Evolutionary conservation across 192 early-diverging fungal genomes (phyloP).

Genomic region (Linnemannia hyalina): DNA sequence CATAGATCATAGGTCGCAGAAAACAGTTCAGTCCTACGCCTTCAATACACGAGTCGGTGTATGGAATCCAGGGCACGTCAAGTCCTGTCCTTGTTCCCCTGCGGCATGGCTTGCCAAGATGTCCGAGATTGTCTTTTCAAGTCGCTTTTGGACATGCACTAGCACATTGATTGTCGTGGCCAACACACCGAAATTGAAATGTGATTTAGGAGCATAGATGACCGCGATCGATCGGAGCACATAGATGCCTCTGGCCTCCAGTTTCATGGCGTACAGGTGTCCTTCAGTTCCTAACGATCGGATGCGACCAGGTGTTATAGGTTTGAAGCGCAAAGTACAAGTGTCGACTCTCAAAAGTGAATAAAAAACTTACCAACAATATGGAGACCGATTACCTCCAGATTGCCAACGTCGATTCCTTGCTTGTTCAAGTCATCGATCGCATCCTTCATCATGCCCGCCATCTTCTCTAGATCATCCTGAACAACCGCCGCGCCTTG

Average conservation of each 20-base stretch:
- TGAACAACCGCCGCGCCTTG: constrained; percentile 20
- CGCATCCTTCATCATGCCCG: constrained; percentile 27
- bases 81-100: constrained; percentile 4
- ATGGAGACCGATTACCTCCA: constrained; percentile 19
- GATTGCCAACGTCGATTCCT: not conserved
- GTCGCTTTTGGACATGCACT: constrained; percentile 18
- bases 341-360: not conserved
- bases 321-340: not conserved
- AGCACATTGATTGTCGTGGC: constrained; percentile 21
- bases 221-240: not conserved
- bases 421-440: constrained; percentile 26
- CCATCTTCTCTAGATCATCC: constrained; percentile 19
- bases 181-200: too few relatives aligned
- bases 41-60: constrained; percentile 21
- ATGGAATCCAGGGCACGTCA: constrained; percentile 26
- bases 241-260: constrained; percentile 22
- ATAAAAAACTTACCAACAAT: constrained; percentile 26
- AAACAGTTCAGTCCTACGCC: constrained; percentile 5
- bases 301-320: not conserved
- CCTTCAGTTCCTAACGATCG: constrained; percentile 20
- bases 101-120: not conserved
- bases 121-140: constrained; percentile 11
- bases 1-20: too few relatives aligned
- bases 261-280: constrained; percentile 14
- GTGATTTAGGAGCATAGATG: too few relatives aligned